Conservation (phyloP, 2,329 filamentous ascomycete genomes). For the Sporothrix schenckii region DNA sequence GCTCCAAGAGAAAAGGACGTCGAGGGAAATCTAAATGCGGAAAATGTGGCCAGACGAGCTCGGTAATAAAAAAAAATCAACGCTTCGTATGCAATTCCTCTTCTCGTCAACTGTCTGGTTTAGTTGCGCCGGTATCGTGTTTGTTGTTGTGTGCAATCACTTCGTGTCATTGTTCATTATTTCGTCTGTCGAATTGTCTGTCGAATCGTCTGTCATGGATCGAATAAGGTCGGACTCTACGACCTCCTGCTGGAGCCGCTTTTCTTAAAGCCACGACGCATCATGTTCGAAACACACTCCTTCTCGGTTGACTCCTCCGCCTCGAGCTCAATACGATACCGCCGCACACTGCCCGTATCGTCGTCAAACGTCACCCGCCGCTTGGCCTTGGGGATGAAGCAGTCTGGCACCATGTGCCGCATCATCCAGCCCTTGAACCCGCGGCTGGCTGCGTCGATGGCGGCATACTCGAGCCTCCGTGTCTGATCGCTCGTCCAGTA, state of each 20-base stretch:
- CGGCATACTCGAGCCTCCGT: constrained; percentile 65
- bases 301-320: constrained; percentile 46
- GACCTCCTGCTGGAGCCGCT: constrained; percentile 12
- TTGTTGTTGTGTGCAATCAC: background rate
- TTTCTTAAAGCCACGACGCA: constrained; percentile 20
- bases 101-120: background rate
- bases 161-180: background rate
- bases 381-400: constrained; percentile 57
- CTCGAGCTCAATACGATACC: constrained; percentile 63
- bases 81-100: constrained; percentile 18
- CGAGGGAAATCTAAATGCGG: background rate
- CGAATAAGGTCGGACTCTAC: background rate
- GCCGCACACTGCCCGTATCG: constrained; percentile 64
- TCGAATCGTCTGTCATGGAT: background rate
- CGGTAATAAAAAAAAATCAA: background rate
- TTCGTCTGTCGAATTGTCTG: background rate
- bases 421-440: constrained; percentile 64
- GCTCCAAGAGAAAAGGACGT: background rate
- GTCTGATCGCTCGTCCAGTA: constrained; percentile 70
- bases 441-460: constrained; percentile 64
- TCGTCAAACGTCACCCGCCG: constrained; percentile 62
- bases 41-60: background rate
- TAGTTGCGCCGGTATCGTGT: background rate
- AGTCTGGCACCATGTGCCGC: constrained; percentile 62
- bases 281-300: constrained; percentile 2